These are phyloP conservation scores for Nannochloropsis gaditana DNA, from an alignment of 108 stramenopile genomes.

Conservation along the genomic window DNA sequence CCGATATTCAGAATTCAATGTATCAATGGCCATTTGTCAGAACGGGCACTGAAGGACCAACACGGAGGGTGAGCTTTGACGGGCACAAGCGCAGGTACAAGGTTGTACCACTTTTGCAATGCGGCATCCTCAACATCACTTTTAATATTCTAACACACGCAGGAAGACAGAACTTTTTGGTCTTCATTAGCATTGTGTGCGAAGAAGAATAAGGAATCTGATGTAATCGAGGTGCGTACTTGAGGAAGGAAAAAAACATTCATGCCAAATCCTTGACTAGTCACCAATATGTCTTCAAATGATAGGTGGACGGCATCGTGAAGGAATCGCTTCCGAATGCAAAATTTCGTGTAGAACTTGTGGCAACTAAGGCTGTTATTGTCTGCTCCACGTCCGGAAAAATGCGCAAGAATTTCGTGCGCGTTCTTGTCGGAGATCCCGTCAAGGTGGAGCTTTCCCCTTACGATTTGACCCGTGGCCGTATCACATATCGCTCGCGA, in stretches of 20 bases:
- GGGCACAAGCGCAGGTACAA: too few species aligned
- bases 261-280: not conserved
- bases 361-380: conserved; percentile 48
- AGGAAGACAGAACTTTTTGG: not conserved
- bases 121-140: too few species aligned
- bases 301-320: conserved; percentile 50
- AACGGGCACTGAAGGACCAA: too few species aligned
- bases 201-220: conserved; percentile 3
- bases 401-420: conserved; percentile 56
- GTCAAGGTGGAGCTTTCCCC: conserved; percentile 52
- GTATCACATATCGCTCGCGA: conserved; percentile 48
- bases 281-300: not conserved
- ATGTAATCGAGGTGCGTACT: conserved; percentile 4
- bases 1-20: too few species aligned
- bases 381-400: conserved; percentile 51
- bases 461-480: conserved; percentile 53
- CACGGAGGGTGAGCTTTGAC: too few species aligned
- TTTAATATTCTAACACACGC: too few species aligned
- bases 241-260: not conserved
- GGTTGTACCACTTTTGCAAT: too few species aligned
- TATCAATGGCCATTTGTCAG: too few species aligned
- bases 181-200: not conserved
- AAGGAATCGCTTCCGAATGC: conserved; percentile 55
- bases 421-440: conserved; percentile 54
- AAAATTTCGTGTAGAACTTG: conserved; percentile 52